Conservation (phyloP, 306 rosid genomes). For the Fragaria vesca region DNA sequence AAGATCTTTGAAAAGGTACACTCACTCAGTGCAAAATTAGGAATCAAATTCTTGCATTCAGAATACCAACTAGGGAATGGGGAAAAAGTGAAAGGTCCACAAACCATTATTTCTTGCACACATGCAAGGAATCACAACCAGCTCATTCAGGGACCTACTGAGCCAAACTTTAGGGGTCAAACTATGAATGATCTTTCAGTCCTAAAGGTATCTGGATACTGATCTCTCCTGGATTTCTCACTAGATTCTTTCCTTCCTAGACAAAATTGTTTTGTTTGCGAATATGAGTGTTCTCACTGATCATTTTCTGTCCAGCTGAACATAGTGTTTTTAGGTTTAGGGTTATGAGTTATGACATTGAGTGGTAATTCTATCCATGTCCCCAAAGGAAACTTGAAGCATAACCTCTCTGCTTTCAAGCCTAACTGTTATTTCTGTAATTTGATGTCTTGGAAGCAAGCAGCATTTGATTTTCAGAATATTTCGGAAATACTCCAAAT, state of each 20-base stretch:
- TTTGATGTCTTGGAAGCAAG: background rate
- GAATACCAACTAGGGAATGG: slow-evolving; percentile 11
- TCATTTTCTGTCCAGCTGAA: background rate
- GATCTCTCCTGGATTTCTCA: background rate
- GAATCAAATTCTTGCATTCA: slow-evolving; percentile 16
- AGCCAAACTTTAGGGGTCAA: slow-evolving; percentile 14
- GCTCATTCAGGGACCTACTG: slow-evolving; percentile 18
- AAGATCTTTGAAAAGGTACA: slow-evolving; percentile 19
- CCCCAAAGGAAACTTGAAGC: background rate
- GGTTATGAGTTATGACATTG: background rate
- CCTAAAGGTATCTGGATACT: background rate
- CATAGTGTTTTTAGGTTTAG: background rate
- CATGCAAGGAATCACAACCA: slow-evolving; percentile 22
- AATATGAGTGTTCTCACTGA: background rate
- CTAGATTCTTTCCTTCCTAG: slow-evolving; percentile 10
- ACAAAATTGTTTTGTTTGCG: background rate
- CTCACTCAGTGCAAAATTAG: slow-evolving; percentile 3
- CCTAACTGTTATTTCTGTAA: background rate
- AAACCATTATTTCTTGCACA: slow-evolving; percentile 18
- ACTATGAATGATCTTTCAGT: slow-evolving; percentile 11
- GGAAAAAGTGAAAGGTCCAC: slow-evolving; percentile 6
- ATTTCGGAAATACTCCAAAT: background rate
- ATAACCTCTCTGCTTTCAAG: background rate
- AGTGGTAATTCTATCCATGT: background rate
- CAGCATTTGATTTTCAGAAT: background rate